phyloP scores from a whole-genome alignment of 495 filamentous ascomycete genomes.

The Penicillium cosmopolitanum region DNA sequence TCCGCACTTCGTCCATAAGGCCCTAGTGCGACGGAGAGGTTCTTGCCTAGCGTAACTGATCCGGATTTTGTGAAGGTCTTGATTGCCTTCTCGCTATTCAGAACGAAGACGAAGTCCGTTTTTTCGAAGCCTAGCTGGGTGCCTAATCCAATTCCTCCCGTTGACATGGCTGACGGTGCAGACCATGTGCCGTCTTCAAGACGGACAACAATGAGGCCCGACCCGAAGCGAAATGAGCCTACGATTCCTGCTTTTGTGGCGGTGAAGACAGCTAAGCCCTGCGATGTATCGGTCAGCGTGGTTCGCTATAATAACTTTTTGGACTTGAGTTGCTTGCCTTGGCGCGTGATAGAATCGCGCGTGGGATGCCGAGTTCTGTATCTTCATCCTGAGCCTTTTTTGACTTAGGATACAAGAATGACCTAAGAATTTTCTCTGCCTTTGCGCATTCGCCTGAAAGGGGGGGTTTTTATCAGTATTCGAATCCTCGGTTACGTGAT shows the following conservation, averaged over 20 bases:
- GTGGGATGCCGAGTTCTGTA: constrained; percentile 67
- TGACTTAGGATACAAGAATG: constrained; percentile 81
- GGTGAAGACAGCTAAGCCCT: constrained; percentile 89
- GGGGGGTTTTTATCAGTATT: neutral
- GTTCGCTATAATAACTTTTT: neutral
- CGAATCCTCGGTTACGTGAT: too few relatives aligned
- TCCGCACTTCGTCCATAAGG: constrained; percentile 11
- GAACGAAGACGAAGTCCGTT: constrained; percentile 12
- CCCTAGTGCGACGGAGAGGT: constrained; percentile 6
- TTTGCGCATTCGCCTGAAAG: constrained; percentile 65
- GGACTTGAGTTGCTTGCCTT: neutral
- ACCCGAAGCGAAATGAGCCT: constrained; percentile 82
- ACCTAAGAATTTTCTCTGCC: constrained; percentile 80
- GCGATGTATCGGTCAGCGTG: constrained; percentile 15
- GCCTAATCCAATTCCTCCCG: constrained; percentile 9
- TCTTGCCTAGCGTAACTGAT: constrained; percentile 10
- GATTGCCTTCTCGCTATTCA: constrained; percentile 2
- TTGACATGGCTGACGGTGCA: constrained; percentile 40
- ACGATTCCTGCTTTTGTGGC: constrained; percentile 90
- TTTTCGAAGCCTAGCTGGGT: constrained; percentile 6
- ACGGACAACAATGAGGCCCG: constrained; percentile 84
- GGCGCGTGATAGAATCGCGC: constrained; percentile 51
- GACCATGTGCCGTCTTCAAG: constrained; percentile 85
- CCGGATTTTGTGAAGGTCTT: constrained; percentile 4
- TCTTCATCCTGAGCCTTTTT: neutral